Conservation (phyloP, 257 asterid species). For the Catharanthus roseus region DNA sequence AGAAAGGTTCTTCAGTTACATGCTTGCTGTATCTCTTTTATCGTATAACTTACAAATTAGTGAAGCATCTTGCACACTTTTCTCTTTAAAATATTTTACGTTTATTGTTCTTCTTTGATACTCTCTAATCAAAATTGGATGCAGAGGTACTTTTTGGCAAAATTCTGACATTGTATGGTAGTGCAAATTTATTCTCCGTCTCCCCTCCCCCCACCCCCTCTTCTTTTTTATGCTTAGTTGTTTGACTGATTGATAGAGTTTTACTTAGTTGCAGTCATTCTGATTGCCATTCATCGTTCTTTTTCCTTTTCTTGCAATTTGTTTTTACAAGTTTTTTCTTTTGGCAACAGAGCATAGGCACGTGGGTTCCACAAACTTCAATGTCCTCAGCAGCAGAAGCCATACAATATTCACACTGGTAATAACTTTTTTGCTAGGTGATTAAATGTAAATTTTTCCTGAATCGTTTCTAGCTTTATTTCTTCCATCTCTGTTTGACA, state of each 20-base stretch:
- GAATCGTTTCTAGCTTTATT: not conserved
- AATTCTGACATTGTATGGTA: not conserved
- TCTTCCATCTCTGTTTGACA: not conserved
- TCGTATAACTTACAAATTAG: not conserved
- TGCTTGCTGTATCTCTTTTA: not conserved
- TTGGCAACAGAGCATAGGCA: conserved; percentile 89
- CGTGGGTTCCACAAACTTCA: conserved; percentile 98
- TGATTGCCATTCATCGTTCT: not conserved
- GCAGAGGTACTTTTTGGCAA: not conserved
- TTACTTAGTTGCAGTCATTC: not conserved
- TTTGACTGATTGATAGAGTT: not conserved
- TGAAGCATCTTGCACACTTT: not conserved
- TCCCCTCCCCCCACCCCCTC: too few species aligned
- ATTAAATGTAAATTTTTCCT: conserved; percentile 1
- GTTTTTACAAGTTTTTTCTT: conserved; percentile 20
- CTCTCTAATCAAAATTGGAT: not conserved
- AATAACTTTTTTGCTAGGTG: conserved; percentile 6
- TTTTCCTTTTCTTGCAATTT: conserved; percentile 1
- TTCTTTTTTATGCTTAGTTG: not conserved
- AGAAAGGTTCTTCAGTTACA: not conserved
- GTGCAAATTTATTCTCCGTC: not conserved
- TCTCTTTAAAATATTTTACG: not conserved
- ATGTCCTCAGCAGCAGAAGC: conserved; percentile 98
- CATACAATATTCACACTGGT: conserved; percentile 99
- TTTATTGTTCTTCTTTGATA: not conserved